These are phyloP conservation scores for Hymenoscyphus fraxineus DNA, from an alignment of 2,329 filamentous ascomycete species.

Conservation along the genomic window DNA sequence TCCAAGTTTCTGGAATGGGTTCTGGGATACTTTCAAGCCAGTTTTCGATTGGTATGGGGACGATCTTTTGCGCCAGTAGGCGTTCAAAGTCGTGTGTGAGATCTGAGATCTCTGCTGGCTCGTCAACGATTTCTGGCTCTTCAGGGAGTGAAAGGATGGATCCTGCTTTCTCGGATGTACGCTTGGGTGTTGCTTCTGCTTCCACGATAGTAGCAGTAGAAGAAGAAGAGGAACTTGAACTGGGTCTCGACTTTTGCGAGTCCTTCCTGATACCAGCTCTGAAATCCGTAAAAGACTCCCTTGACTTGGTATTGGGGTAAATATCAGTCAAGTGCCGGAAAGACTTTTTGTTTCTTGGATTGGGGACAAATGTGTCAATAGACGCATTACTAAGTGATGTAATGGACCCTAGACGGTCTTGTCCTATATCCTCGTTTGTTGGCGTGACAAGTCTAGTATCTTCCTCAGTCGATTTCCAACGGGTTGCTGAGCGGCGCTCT, in stretches of 20 bases:
- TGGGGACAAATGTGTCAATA: neutral
- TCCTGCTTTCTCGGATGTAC: neutral
- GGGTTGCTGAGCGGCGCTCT: neutral
- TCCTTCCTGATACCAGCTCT: neutral
- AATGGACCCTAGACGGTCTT: neutral
- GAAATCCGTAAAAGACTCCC: neutral
- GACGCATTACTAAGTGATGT: neutral
- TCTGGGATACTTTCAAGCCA: neutral
- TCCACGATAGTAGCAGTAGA: neutral
- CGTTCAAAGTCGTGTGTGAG: neutral
- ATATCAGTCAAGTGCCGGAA: neutral
- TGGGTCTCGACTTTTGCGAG: neutral
- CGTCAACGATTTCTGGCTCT: neutral
- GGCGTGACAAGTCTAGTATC: neutral
- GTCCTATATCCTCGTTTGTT: neutral
- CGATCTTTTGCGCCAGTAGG: neutral
- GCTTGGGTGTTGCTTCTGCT: neutral
- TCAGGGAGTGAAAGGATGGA: neutral
- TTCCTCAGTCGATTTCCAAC: neutral
- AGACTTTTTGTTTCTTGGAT: conserved; percentile 1
- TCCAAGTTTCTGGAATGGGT: neutral
- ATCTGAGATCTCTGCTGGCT: neutral
- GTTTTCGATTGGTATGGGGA: neutral
- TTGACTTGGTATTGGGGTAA: neutral
- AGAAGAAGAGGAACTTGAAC: neutral